Evolutionary conservation across 495 filamentous ascomycete genomes (phyloP).

Genomic region (Aspergillus steynii): DNA sequence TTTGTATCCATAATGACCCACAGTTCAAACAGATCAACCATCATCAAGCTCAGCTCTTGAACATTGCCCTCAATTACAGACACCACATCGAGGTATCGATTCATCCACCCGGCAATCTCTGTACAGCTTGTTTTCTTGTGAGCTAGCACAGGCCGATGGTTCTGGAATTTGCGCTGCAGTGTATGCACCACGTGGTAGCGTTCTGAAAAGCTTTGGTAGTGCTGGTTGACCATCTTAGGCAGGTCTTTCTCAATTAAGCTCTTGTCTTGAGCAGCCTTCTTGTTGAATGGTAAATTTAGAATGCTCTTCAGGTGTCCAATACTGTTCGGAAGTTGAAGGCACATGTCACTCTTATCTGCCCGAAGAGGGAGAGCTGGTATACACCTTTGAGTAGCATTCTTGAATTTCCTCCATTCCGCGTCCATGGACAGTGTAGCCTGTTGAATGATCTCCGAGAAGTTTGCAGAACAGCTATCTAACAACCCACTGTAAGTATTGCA

Average conservation of each 20-base stretch:
- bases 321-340: constrained; percentile 46
- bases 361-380: constrained; percentile 38
- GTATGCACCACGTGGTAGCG: neutral
- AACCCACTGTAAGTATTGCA: constrained; percentile 22
- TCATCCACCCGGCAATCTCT: neutral
- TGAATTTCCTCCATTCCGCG: constrained; percentile 28
- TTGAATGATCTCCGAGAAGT: constrained; percentile 24
- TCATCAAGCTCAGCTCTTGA: neutral
- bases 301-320: neutral
- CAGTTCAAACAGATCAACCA: neutral
- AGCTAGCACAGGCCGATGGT: neutral
- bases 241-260: neutral
- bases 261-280: neutral
- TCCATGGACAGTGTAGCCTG: constrained; percentile 14
- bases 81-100: neutral
- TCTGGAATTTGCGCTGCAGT: neutral
- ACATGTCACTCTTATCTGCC: constrained; percentile 27
- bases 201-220: neutral
- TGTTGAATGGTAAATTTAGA: neutral
- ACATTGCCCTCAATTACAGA: neutral
- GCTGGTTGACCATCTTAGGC: neutral
- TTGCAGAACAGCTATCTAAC: constrained; percentile 6
- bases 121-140: neutral
- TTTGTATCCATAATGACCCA: neutral
- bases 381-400: constrained; percentile 21